These are phyloP conservation scores for Lipomyces oligophaga DNA, from an alignment of 805 yeast species.

Conservation along the genomic window DNA sequence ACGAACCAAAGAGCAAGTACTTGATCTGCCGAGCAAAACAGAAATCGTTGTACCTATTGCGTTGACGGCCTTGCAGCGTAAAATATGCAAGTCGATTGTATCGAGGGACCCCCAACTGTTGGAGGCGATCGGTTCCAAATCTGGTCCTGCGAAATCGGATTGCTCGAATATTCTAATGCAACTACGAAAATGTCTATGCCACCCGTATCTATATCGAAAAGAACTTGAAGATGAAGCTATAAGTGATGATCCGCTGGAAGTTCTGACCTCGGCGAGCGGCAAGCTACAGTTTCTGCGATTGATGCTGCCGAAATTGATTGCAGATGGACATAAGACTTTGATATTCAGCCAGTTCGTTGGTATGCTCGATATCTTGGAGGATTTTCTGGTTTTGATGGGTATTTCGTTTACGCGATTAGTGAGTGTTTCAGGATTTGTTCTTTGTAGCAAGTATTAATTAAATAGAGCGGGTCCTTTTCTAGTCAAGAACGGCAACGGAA, in stretches of 20 bases:
- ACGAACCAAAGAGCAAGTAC: constrained; percentile 74
- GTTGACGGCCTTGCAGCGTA: constrained; percentile 57
- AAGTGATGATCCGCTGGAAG: constrained; percentile 59
- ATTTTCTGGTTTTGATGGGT: constrained; percentile 60
- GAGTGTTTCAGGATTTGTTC: not conserved
- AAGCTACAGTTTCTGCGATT: constrained; percentile 73
- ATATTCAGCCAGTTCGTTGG: constrained; percentile 81
- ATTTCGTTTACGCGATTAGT: constrained; percentile 12
- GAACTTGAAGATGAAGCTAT: constrained; percentile 61
- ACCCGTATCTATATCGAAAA: constrained; percentile 80
- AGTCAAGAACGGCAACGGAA: constrained; percentile 62
- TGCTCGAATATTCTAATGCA: constrained; percentile 74
- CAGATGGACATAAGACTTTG: constrained; percentile 58
- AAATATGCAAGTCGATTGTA: constrained; percentile 54
- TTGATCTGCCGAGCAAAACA: constrained; percentile 76
- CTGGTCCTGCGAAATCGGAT: constrained; percentile 41
- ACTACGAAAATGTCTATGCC: constrained; percentile 79
- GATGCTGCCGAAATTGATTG: constrained; percentile 39
- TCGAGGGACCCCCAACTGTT: constrained; percentile 65
- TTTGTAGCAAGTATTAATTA: not conserved
- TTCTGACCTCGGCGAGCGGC: constrained; percentile 72
- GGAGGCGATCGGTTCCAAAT: constrained; percentile 45
- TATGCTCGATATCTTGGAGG: constrained; percentile 73
- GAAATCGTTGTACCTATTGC: constrained; percentile 77
- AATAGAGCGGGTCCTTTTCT: constrained; percentile 63